These are phyloP conservation scores for Arachis hypogaea DNA, from an alignment of 306 rosid species.

Conservation along the genomic window DNA sequence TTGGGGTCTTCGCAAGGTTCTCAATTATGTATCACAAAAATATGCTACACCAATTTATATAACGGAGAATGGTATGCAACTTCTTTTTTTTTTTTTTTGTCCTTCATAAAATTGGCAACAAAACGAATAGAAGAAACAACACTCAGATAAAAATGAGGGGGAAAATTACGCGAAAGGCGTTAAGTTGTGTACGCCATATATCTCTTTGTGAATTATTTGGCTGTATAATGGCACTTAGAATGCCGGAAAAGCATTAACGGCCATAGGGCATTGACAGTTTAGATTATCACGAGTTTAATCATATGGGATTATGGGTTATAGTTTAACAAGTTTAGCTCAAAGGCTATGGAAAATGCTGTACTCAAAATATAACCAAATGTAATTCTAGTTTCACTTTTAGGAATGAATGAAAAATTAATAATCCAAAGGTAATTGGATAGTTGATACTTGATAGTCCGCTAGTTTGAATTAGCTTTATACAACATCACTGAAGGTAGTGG, in stretches of 20 bases:
- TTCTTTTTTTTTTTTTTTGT: conserved; percentile 12
- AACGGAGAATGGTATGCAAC: conserved; percentile 83
- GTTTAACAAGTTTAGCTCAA: no score
- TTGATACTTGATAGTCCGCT: no score
- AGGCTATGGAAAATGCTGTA: no score
- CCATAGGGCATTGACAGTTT: no score
- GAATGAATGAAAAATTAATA: no score
- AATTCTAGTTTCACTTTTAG: no score
- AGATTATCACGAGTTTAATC: no score
- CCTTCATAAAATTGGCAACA: conserved; percentile 9
- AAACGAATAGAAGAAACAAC: not conserved
- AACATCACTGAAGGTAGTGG: no score
- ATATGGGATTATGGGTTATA: no score
- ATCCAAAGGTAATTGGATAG: no score
- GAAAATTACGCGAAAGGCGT: not conserved
- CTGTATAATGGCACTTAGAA: not conserved
- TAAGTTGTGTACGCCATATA: not conserved
- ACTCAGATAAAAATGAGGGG: conserved; percentile 1
- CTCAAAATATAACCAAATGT: no score
- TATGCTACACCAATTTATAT: conserved; percentile 67
- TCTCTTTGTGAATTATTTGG: conserved; percentile 2
- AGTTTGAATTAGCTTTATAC: no score
- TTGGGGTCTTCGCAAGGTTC: conserved; percentile 82
- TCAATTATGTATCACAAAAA: conserved; percentile 66
- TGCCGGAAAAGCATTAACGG: not conserved